These are phyloP conservation scores for Leucoagaricus sp. DNA, from an alignment of 1,284 basidiomycete species.

Conservation along the genomic window DNA sequence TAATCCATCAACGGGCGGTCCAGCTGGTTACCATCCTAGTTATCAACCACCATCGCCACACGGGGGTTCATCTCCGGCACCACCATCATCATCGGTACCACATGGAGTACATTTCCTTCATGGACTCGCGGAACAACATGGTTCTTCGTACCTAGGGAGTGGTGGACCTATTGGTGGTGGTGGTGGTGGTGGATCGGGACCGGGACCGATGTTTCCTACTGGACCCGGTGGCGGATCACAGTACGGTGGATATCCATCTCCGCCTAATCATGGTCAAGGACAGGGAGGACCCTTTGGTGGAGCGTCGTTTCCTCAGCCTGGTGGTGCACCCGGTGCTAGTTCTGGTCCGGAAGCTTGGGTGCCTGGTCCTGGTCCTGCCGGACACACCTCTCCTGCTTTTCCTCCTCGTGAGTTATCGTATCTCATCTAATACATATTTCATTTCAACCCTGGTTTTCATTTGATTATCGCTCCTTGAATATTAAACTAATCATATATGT, in stretches of 20 bases:
- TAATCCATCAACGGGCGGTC: background rate
- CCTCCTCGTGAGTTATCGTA: constrained; percentile 36
- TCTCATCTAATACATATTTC: constrained; percentile 16
- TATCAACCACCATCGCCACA: constrained; percentile 12
- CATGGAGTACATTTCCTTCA: constrained; percentile 27
- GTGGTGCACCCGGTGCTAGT: background rate
- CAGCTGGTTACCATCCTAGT: background rate
- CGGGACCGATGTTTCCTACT: constrained; percentile 5
- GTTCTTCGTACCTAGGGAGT: too few species aligned
- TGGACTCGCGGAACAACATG: constrained; percentile 22
- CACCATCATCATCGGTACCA: constrained; percentile 17
- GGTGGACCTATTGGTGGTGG: too few species aligned
- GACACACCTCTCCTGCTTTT: constrained; percentile 16
- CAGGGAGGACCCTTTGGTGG: background rate
- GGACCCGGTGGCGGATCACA: background rate
- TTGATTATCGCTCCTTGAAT: constrained; percentile 13
- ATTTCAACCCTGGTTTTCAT: too few species aligned
- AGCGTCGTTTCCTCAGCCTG: background rate
- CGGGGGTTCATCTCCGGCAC: constrained; percentile 18
- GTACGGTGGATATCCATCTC: background rate
- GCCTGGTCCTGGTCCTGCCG: background rate
- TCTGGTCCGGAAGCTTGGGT: background rate
- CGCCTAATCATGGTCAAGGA: background rate
- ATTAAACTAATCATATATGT: too few species aligned
- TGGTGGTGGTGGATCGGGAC: too few species aligned